Evolutionary conservation across 129 eudicot genomes (phyloP).

Genomic region (Glebionis coronaria): DNA sequence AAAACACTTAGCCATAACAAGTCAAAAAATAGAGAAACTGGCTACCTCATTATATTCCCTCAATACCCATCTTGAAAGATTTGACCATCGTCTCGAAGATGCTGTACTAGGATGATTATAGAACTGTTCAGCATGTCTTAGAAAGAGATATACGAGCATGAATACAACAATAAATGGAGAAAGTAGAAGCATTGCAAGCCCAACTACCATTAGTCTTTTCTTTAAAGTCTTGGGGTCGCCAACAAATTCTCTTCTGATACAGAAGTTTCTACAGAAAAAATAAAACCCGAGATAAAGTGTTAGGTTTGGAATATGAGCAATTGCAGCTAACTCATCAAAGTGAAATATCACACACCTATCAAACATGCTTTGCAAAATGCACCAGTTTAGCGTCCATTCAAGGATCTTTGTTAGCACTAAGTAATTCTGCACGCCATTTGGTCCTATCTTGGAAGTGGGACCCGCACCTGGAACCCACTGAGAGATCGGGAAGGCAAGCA

Average conservation of each 20-base stretch:
- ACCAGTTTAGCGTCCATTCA: conserved; percentile 97
- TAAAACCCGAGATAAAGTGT: too few relatives aligned
- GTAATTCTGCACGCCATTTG: conserved; percentile 45
- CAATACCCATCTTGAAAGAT: conserved; percentile 95
- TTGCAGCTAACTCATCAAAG: too few relatives aligned
- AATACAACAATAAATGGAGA: conserved; percentile 91
- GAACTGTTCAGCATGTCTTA: conserved; percentile 95
- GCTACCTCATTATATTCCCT: conserved; percentile 93
- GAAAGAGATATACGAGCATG: conserved; percentile 90
- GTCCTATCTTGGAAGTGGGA: conserved; percentile 49
- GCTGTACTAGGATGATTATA: conserved; percentile 94
- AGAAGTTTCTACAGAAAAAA: conserved; percentile 62
- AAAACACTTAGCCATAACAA: background rate
- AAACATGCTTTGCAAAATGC: conserved; percentile 92
- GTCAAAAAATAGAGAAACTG: background rate
- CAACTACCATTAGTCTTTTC: conserved; percentile 81
- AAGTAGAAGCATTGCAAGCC: conserved; percentile 77
- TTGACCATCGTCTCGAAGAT: conserved; percentile 95
- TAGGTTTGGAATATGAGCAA: too few relatives aligned
- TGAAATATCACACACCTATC: conserved; percentile 58
- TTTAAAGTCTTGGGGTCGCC: conserved; percentile 59
- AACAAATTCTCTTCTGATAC: conserved; percentile 69
- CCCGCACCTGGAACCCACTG: conserved; percentile 93
- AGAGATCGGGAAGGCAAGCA: conserved; percentile 79
- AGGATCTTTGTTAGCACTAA: conserved; percentile 82